Percentiles rank a stretch among this genome's conserved stretches.
Conservation (phyloP, 305 asterid genomes). For the Fraxinus greggii region DNA sequence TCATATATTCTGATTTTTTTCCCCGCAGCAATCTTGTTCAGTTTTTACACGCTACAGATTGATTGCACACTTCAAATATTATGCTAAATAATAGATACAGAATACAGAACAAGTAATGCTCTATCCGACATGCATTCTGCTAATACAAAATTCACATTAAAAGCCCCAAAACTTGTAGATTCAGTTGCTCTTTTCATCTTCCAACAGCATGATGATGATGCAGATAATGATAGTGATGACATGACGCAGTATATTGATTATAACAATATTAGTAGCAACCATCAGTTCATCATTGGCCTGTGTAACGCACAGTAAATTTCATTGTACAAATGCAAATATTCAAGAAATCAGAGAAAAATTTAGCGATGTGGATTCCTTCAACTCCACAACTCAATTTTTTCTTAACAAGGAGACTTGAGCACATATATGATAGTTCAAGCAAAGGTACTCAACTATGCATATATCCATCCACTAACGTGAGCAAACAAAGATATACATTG, state of each 20-base stretch:
- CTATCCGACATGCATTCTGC: not conserved
- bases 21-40: not conserved
- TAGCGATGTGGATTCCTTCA: not conserved
- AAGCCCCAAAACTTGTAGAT: not conserved
- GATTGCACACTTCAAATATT: not conserved
- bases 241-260: not conserved
- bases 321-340: not conserved
- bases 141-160: not conserved
- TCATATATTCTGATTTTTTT: conserved; percentile 25
- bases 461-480: not conserved
- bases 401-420: not conserved
- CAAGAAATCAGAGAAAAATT: not conserved
- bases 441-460: not conserved
- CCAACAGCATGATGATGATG: not conserved
- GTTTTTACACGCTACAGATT: conserved; percentile 1
- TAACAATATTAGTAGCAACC: not conserved
- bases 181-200: not conserved
- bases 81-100: not conserved
- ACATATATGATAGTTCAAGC: not conserved
- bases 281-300: not conserved
- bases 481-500: not conserved
- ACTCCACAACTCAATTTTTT: not conserved
- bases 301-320: not conserved
- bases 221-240: not conserved
- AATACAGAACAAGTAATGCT: not conserved